Evolutionary conservation across 257 asterid genomes (phyloP).

Genomic region (Linaria vulgaris): DNA sequence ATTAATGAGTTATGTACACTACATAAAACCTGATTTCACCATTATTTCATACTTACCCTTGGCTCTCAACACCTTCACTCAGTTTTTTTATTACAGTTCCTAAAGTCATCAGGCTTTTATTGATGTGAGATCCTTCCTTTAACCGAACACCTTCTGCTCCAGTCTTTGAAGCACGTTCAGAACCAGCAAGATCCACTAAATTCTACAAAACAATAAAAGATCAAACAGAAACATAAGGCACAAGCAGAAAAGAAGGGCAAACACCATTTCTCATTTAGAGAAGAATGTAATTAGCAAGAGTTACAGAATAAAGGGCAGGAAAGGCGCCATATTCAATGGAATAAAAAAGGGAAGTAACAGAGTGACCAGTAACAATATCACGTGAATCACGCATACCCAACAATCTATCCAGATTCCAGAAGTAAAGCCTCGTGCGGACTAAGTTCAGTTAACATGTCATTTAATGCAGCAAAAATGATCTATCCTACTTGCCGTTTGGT

Average conservation of each 20-base stretch:
- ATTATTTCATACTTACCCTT: constrained; percentile 65
- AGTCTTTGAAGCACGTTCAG: constrained; percentile 98
- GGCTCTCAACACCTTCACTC: constrained; percentile 98
- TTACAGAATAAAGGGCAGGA: constrained; percentile 10
- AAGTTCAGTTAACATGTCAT: not conserved
- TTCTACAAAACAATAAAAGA: constrained; percentile 46
- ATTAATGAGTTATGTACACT: constrained; percentile 20
- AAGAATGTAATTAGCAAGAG: not conserved
- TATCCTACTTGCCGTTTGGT: constrained; percentile 2
- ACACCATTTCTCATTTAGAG: not conserved
- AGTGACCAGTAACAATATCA: not conserved
- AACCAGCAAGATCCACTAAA: constrained; percentile 98
- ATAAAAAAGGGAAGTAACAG: not conserved
- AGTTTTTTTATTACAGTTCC: constrained; percentile 98
- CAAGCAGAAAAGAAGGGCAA: not conserved
- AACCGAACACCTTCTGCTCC: constrained; percentile 99
- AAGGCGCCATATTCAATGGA: not conserved
- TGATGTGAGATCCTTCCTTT: constrained; percentile 98
- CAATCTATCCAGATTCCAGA: not conserved
- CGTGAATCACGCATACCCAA: not conserved
- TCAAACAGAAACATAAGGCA: constrained; percentile 4
- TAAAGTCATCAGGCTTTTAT: constrained; percentile 88
- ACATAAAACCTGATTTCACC: constrained; percentile 13
- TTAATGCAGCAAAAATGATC: constrained; percentile 5
- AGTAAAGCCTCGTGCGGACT: not conserved